phyloP scores from a whole-genome alignment of 2,329 filamentous ascomycete genomes.

The Alternaria arbusti region DNA sequence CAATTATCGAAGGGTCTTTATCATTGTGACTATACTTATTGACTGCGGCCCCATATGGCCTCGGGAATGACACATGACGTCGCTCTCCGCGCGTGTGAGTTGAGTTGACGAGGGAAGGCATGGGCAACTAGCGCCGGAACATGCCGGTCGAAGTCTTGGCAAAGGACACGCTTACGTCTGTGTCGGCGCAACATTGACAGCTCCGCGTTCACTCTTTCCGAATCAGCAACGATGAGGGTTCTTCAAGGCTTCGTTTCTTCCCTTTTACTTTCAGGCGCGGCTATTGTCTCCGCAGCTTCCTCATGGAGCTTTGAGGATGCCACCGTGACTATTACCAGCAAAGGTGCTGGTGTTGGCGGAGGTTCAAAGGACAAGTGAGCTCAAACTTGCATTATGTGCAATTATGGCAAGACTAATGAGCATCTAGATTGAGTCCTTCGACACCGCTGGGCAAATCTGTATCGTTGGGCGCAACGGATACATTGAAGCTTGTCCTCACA shows the following conservation, averaged over 20 bases:
- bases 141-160: slow-evolving; percentile 18
- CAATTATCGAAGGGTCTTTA: background rate
- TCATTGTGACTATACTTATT: background rate
- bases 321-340: slow-evolving; percentile 68
- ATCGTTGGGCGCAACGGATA: slow-evolving; percentile 70
- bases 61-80: background rate
- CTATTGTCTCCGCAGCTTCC: slow-evolving; percentile 56
- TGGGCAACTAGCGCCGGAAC: slow-evolving; percentile 10
- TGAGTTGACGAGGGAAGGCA: background rate
- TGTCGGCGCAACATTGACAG: slow-evolving; percentile 23
- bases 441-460: slow-evolving; percentile 69
- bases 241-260: slow-evolving; percentile 51
- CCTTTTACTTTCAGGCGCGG: slow-evolving; percentile 50
- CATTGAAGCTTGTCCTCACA: slow-evolving; percentile 82
- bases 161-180: slow-evolving; percentile 28
- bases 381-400: background rate
- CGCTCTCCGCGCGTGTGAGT: background rate
- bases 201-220: slow-evolving; percentile 34
- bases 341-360: slow-evolving; percentile 60
- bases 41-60: background rate
- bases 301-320: slow-evolving; percentile 79
- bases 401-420: background rate
- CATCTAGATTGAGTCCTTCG: slow-evolving; percentile 53
- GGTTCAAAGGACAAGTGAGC: slow-evolving; percentile 70
- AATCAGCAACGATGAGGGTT: slow-evolving; percentile 50